phyloP scores from a whole-genome alignment of 345 rosid species.

The Cochlearia excelsa region DNA sequence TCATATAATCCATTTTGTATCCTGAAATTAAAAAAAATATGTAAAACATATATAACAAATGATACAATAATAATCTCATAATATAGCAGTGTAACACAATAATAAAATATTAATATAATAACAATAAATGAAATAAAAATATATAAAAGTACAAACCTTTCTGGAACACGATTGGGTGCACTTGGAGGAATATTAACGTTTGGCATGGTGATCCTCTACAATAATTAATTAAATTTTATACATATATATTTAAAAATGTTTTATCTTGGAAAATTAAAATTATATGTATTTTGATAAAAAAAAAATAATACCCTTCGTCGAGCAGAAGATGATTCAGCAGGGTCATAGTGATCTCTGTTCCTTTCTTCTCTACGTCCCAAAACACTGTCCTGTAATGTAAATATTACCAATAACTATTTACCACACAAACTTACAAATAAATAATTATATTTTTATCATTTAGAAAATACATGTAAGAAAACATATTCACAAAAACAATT shows the following conservation, averaged over 20 bases:
- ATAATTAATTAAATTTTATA: too few species aligned
- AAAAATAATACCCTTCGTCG: neutral
- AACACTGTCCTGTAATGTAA: neutral
- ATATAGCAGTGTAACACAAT: too few species aligned
- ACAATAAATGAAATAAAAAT: too few species aligned
- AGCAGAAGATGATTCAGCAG: neutral
- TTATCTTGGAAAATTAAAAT: neutral
- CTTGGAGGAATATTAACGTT: neutral
- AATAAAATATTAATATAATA: too few species aligned
- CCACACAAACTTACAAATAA: too few species aligned
- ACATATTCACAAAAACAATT: too few species aligned
- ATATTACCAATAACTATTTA: too few species aligned
- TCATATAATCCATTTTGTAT: neutral
- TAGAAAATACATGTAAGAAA: too few species aligned
- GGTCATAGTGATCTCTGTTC: neutral
- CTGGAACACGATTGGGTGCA: neutral
- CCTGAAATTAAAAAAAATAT: slow-evolving; percentile 13
- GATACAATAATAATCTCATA: neutral
- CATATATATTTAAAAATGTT: too few species aligned
- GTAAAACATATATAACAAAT: neutral
- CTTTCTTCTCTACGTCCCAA: neutral
- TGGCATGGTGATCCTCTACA: neutral
- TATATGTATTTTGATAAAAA: too few species aligned
- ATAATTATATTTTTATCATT: too few species aligned
- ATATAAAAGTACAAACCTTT: neutral